Base-by-base conservation (phyloP, 2,329 filamentous ascomycete species). In the Colletotrichum sp. region DNA sequence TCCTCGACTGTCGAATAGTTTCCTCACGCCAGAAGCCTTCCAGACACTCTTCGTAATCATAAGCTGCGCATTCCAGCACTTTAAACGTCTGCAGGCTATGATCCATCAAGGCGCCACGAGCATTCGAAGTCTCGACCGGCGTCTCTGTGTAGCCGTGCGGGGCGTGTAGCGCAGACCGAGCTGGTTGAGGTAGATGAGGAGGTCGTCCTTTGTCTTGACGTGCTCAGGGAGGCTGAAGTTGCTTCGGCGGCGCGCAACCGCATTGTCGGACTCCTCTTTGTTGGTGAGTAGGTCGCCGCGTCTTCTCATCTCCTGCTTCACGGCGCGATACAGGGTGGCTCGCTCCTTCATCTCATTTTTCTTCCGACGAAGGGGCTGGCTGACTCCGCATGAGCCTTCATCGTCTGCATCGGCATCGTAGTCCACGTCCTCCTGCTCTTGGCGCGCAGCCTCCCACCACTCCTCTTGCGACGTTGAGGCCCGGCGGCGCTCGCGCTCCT, bases 51-150 rank as follows among this genome's bases (percentile, higher is more conserved):
- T 4, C 43, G 1, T 4, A 7, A 13, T 21, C 43, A 21, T 21
- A 3, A 13, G 0, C 10, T 52, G 3, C 10, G 18, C n/a, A 48
- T 21, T 21, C 43, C 10, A 48, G 10, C 43, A 48, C 43, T 21
- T 1, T 52, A 0, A 21, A 13, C 26, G 0, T 61, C 7, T 34
- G 0, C 30, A 34, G n/a, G 10, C 6, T 2, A 52, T 21, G 43
- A 21, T 1, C n/a, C 10, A 52, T 52, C 43, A 52, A 7, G 43
- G 43, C 10, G 43, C 43, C 18, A 52, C 6, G 10, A 52, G 18
- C 43, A 52, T 52, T 21, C 43, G 18, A 52, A 52, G 43, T 52
- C n/a, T 10, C 43, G 43, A 61, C 18, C 18, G 18, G 13, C 28
- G 30, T 21, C 28, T 61, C 18, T 72, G 21, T 59, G 18, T 32